These are phyloP conservation scores for Gryganskiella cystojenkinii DNA, from an alignment of 192 early-diverging fungal species.

Conservation along the genomic window DNA sequence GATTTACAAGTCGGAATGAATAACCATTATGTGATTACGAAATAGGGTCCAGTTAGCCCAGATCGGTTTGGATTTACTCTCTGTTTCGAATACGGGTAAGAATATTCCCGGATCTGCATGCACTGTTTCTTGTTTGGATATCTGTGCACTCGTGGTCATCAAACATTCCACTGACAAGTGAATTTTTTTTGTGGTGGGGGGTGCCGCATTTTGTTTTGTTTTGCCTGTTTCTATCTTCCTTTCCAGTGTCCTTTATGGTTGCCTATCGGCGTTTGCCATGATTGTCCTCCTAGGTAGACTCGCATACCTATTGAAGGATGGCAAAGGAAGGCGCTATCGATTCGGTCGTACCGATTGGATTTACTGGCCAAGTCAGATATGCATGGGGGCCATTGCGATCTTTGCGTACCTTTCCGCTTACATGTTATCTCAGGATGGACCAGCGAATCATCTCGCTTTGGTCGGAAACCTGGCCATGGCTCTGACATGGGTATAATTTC, in stretches of 20 bases:
- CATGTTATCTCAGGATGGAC: background rate
- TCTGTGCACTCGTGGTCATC: background rate
- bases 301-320: background rate
- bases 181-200: background rate
- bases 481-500: no score
- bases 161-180: background rate
- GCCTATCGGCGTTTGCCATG: background rate
- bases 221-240: background rate
- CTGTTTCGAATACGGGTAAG: conserved; percentile 28
- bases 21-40: background rate
- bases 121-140: background rate
- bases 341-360: conserved; percentile 23
- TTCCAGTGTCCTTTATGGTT: conserved; percentile 16
- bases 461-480: conserved; percentile 1
- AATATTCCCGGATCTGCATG: no score
- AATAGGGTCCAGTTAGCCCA: conserved; percentile 10
- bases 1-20: background rate
- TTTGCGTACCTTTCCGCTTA: background rate
- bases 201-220: no score
- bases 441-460: background rate
- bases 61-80: conserved; percentile 23
- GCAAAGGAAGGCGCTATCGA: conserved; percentile 1
- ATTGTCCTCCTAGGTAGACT: conserved; percentile 1
- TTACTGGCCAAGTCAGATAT: conserved; percentile 28
- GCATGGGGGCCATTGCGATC: conserved; percentile 2